A percentile compares a stretch with the other conserved stretches of the same genome.
Evolutionary conservation across 108 stramenopile species (phyloP).

Genomic region (Poteriospumella lacustris): DNA sequence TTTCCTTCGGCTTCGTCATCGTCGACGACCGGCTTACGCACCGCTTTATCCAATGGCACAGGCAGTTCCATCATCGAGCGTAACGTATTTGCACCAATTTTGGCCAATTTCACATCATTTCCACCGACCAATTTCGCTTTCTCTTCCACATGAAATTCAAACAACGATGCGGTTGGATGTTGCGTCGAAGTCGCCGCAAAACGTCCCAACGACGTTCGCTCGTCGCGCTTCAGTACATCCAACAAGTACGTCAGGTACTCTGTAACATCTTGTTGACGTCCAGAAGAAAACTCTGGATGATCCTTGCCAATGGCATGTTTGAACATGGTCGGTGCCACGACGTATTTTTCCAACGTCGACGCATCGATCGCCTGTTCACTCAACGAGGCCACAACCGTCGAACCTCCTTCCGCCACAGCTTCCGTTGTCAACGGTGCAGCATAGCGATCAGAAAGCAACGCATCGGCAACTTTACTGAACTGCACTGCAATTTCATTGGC

Average conservation of each 20-base stretch:
- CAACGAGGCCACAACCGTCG: background rate
- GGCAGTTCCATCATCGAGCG: background rate
- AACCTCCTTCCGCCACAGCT: background rate
- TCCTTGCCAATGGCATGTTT: conserved; percentile 79
- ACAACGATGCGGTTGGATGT: background rate
- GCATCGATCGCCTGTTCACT: background rate
- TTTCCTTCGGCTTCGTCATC: conserved; percentile 13
- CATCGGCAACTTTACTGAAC: conserved; percentile 36
- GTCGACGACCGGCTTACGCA: background rate
- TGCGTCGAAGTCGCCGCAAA: background rate
- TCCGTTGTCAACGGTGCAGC: background rate
- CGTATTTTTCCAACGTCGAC: background rate
- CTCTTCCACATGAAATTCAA: conserved; percentile 28
- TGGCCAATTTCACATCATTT: conserved; percentile 44
- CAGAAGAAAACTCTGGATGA: conserved; percentile 88
- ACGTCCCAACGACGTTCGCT: conserved; percentile 37
- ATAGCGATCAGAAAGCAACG: conserved; percentile 23
- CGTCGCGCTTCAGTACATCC: conserved; percentile 72
- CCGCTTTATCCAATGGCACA: background rate
- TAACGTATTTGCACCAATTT: background rate
- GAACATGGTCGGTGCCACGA: conserved; percentile 88
- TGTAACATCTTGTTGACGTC: conserved; percentile 96
- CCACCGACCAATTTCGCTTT: conserved; percentile 33
- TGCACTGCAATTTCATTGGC: conserved; percentile 32
- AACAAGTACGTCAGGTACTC: conserved; percentile 88